These are phyloP conservation scores for Penicillium vulpinum DNA, from an alignment of 2,329 filamentous ascomycete species.

Conservation along the genomic window DNA sequence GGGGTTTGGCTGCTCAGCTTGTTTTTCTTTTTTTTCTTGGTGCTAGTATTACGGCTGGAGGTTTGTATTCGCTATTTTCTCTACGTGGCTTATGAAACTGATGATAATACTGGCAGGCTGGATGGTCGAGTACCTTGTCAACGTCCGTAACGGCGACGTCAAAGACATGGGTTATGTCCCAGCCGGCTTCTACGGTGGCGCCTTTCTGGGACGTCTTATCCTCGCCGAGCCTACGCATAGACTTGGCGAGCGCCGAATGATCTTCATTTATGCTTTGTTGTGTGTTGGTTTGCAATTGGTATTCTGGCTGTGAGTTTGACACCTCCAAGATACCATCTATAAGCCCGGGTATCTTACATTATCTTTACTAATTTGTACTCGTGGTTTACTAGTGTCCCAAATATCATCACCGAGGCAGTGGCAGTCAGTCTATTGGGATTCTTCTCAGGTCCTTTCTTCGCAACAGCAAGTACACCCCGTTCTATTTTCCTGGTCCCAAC, in stretches of 20 bases:
- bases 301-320: conserved; percentile 54
- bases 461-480: conserved; percentile 44
- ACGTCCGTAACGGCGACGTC: conserved; percentile 58
- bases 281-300: conserved; percentile 58
- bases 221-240: conserved; percentile 61
- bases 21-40: conserved; percentile 67
- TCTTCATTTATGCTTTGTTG: conserved; percentile 55
- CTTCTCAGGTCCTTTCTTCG: conserved; percentile 60
- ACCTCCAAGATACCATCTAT: background rate
- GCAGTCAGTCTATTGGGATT: conserved; percentile 58
- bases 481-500: background rate
- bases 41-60: conserved; percentile 53
- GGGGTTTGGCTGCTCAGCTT: conserved; percentile 59
- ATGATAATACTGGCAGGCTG: conserved; percentile 52
- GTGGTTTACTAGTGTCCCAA: conserved; percentile 37
- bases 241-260: conserved; percentile 59
- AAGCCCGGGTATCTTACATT: background rate
- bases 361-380: background rate
- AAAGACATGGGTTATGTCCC: conserved; percentile 63
- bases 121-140: conserved; percentile 65
- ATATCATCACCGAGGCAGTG: conserved; percentile 53
- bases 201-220: conserved; percentile 57
- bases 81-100: background rate
- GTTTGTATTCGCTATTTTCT: conserved; percentile 19
- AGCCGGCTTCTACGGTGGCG: conserved; percentile 60